phyloP scores from a whole-genome alignment of 106 monocot species.

The Dendrobium officinale region DNA sequence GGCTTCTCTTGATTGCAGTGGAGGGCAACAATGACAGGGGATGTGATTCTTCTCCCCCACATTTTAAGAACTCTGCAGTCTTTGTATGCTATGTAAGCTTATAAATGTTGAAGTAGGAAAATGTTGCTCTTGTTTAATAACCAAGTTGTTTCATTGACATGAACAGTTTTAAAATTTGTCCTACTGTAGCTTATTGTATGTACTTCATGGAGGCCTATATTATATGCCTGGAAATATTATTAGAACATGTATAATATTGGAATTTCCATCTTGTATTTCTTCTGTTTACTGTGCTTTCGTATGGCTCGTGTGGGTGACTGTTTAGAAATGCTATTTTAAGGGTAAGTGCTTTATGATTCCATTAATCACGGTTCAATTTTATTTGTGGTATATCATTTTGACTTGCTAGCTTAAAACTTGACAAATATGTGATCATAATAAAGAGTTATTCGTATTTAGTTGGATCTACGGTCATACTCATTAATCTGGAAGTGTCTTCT shows the following conservation, averaged over 20 bases:
- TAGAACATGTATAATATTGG: not conserved
- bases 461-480: too few relatives aligned
- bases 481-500: too few relatives aligned
- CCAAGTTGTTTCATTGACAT: not conserved
- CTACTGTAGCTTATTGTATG: not conserved
- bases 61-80: not conserved
- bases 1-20: slow-evolving; percentile 62
- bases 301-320: too few relatives aligned
- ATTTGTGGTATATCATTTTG: not conserved
- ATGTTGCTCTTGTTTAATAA: not conserved
- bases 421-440: not conserved
- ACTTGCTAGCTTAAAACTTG: not conserved
- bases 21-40: slow-evolving; percentile 11
- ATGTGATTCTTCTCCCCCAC: not conserved
- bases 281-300: too few relatives aligned
- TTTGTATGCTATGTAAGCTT: not conserved
- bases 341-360: too few relatives aligned
- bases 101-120: not conserved
- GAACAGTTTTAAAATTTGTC: not conserved
- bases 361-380: not conserved
- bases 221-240: not conserved
- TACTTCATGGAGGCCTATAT: not conserved
- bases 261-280: too few relatives aligned
- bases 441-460: not conserved
- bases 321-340: too few relatives aligned